phyloP scores from a whole-genome alignment of 2,329 filamentous ascomycete species.

The Amylocarpus encephaloides region DNA sequence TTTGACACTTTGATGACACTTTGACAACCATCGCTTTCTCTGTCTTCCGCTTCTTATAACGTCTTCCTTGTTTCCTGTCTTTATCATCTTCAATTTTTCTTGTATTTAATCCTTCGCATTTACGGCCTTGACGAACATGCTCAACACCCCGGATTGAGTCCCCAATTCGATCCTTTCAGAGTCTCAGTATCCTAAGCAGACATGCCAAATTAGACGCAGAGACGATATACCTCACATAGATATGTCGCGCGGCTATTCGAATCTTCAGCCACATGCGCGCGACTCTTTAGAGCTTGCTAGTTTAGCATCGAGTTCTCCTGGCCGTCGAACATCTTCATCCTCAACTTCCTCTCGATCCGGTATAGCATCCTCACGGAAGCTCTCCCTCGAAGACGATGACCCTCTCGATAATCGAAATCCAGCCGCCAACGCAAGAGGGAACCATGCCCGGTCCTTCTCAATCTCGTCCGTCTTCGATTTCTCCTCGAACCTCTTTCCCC shows the following conservation, averaged over 20 bases:
- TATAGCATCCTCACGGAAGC: constrained; percentile 82
- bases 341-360: constrained; percentile 76
- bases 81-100: not conserved
- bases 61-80: not conserved
- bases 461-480: constrained; percentile 94
- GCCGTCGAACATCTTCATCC: constrained; percentile 54
- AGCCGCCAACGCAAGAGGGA: constrained; percentile 35
- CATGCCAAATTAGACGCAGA: constrained; percentile 7
- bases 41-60: not conserved
- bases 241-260: constrained; percentile 28
- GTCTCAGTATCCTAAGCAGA: not conserved
- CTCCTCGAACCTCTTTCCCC: constrained; percentile 82
- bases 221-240: constrained; percentile 6
- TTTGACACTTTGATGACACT: not conserved
- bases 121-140: no score
- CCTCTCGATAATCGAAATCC: constrained; percentile 60
- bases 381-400: constrained; percentile 84
- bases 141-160: no score
- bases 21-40: not conserved
- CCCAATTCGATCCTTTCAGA: not conserved
- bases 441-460: constrained; percentile 69
- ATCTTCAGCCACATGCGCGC: constrained; percentile 41
- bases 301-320: constrained; percentile 75
- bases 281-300: constrained; percentile 97
- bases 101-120: not conserved